Evolutionary conservation across 2,329 filamentous ascomycete genomes (phyloP).

Genomic region (Mycosphaerella sp.): DNA sequence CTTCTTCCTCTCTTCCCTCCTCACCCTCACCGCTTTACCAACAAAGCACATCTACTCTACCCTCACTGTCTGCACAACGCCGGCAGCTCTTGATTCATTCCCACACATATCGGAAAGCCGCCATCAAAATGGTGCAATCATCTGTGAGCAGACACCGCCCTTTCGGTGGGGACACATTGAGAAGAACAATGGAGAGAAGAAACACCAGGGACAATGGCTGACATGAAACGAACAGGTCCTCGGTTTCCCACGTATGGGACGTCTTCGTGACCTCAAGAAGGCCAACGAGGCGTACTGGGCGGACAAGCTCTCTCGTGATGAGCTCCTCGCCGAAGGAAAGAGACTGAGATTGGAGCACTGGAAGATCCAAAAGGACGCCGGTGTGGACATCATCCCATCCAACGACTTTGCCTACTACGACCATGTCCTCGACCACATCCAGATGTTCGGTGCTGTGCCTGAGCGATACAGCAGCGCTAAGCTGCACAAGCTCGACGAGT

Average conservation of each 20-base stretch:
- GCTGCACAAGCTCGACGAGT: conserved; percentile 85
- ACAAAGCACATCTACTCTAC: not conserved
- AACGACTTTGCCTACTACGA: conserved; percentile 99
- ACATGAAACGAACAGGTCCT: conserved; percentile 51
- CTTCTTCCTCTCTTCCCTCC: not conserved
- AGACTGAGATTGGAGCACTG: conserved; percentile 93
- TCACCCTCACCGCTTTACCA: not conserved
- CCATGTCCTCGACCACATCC: conserved; percentile 95
- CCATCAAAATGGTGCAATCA: conserved; percentile 45
- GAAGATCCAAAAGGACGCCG: conserved; percentile 99
- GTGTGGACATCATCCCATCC: conserved; percentile 95
- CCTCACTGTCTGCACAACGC: conserved; percentile 4
- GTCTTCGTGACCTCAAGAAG: conserved; percentile 99
- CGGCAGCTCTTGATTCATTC: not conserved
- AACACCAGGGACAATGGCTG: not conserved
- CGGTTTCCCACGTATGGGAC: conserved; percentile 98
- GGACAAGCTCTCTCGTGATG: conserved; percentile 86
- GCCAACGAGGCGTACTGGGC: conserved; percentile 97
- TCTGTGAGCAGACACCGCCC: conserved; percentile 37
- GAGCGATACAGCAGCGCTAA: conserved; percentile 89
- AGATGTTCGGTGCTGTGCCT: conserved; percentile 89
- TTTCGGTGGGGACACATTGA: not conserved
- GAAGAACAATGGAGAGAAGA: not conserved
- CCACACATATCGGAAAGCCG: conserved; percentile 1
- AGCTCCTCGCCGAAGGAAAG: conserved; percentile 93